Evolutionary conservation across 352 stramenopile species (phyloP), one percentile per base, ranked within the genome.

Genomic region (Thraustotheca clavata): DNA sequence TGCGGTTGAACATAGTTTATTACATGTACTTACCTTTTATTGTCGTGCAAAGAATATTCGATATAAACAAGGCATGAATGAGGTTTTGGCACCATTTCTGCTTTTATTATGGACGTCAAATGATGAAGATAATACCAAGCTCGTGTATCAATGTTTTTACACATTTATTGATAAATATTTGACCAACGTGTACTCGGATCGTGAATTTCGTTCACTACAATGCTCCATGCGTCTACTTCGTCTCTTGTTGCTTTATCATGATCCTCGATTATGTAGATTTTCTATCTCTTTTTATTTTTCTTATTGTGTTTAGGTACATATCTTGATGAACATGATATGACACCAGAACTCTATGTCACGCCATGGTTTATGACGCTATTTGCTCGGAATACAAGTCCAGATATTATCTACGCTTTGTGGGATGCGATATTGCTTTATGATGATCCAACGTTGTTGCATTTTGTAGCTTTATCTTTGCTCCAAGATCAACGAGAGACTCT

Each of bases 51-150:
- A 89, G 47, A 88, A 72, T 36, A 81, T 96, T 50, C 70, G 74
- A 22, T 97, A 97, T 84, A 97, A 97, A 57, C 89, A 97, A 73
- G 91, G 91, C 16, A 94, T 97, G 89, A 97, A 97, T 70, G 91
- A 97, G 69, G 87, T 97, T 46, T 72, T 97, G 4, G 90, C 91
- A 16, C 91, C 91, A 1, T 96, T 97, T 61, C 60, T 97, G 26
- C 73, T 96, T 49, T 76, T 96, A 31, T 67, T 71, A 18, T 57
- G 90, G 66, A 66, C 83, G 0, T n/a, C n/a, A n/a, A n/a, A n/a
- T n/a, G 43, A 31, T 31, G 9, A 18, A 9, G 43, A 52, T 11
- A 11, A 9, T 24, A 83, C 91, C 12, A 71, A 80, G 0, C 75
- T 85, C 39, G 74, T 96, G 11, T 95, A 89, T 67, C 83, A 95